Base-by-base conservation (phyloP, 2,329 filamentous ascomycete species). In the Dactylonectria macrodidyma region DNA sequence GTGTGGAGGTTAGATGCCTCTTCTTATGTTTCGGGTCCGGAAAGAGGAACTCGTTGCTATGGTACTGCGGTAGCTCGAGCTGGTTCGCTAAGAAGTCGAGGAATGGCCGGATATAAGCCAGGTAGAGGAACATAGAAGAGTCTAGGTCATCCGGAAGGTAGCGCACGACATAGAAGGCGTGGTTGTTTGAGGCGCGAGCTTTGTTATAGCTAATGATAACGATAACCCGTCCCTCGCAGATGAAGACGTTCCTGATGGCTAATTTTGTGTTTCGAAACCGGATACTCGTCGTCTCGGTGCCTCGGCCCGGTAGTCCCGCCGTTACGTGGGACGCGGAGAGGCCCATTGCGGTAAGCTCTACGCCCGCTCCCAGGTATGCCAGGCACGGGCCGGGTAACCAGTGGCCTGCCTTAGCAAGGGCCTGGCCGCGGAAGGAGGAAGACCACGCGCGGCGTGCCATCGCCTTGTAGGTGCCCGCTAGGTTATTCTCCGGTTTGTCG, bases 311-410 rank as follows among this genome's bases (percentile, higher is more conserved):
- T 26, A 59, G 33, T 30, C 56, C 41, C 10, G 38, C 46, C 24
- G 48, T 48, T 6, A 60, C 14, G 11, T 65, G 22, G 14, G 46
- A 52, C 33, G 38, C 47, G 34, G 46, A 14, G 46, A 65, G 61
- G 30, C 47, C 48, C 12, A 26, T n/a, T 24, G 41, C 38, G 30
- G 14, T 48, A 5, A 57, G n/a, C 26, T 66, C 30, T 7, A 56
- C n/a, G 24, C 63, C 57, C 10, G 51, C 48, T 19, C 56, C 24
- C 12, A 66, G 50, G 46, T 66, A 66, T 22, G 44, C 50, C n/a
- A 34, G 14, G 30, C 51, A 66, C 19, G 50, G 22, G 22, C 41
- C 50, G 14, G 38, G 30, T 22, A 34, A 30, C 57, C 44, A 61
- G 26, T 56, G 30, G 22, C 19, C 22, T 26, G 26, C 36, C 19